Percentiles rank a stretch among this genome's conserved stretches.
phyloP scores from a whole-genome alignment of 2,329 filamentous ascomycete species.

The Diaporthe australafricana region DNA sequence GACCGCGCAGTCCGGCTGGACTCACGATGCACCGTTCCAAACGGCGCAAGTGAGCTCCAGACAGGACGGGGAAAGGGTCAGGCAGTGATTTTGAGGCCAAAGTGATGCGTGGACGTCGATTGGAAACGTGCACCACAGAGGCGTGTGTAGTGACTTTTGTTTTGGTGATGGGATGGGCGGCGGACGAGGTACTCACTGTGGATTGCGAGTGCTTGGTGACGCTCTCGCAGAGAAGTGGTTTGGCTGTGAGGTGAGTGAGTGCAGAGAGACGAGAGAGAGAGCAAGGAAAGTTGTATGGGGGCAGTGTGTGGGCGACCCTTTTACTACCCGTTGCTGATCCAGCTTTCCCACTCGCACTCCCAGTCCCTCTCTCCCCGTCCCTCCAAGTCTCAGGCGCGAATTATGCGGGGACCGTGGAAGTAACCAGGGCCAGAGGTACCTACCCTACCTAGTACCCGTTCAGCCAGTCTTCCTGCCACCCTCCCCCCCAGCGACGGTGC shows the following conservation, averaged over 20 bases:
- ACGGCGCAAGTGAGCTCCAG: conserved; percentile 20
- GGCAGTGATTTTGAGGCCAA: conserved; percentile 17
- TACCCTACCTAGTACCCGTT: background rate
- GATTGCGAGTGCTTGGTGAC: conserved; percentile 32
- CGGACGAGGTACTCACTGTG: conserved; percentile 35
- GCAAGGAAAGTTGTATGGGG: conserved; percentile 30
- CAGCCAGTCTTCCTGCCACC: conserved; percentile 9
- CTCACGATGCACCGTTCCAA: conserved; percentile 26
- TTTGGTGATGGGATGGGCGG: conserved; percentile 43
- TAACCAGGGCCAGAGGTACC: conserved; percentile 27
- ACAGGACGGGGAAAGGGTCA: conserved; percentile 23
- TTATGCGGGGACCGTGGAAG: conserved; percentile 23
- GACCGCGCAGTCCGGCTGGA: conserved; percentile 23
- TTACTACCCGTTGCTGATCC: conserved; percentile 34
- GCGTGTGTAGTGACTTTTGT: conserved; percentile 51
- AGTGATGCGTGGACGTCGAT: conserved; percentile 18
- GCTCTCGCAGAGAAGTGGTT: conserved; percentile 32
- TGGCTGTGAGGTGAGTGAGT: conserved; percentile 32
- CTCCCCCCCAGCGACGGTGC: conserved; percentile 21
- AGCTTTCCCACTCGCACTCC: conserved; percentile 16
- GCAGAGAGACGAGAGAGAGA: conserved; percentile 30
- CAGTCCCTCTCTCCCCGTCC: conserved; percentile 27
- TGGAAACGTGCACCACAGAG: conserved; percentile 33
- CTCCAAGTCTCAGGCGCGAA: conserved; percentile 28
- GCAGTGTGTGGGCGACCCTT: conserved; percentile 33